Conservation (phyloP, 2,329 filamentous ascomycete genomes). For the Penicillium sp. region DNA sequence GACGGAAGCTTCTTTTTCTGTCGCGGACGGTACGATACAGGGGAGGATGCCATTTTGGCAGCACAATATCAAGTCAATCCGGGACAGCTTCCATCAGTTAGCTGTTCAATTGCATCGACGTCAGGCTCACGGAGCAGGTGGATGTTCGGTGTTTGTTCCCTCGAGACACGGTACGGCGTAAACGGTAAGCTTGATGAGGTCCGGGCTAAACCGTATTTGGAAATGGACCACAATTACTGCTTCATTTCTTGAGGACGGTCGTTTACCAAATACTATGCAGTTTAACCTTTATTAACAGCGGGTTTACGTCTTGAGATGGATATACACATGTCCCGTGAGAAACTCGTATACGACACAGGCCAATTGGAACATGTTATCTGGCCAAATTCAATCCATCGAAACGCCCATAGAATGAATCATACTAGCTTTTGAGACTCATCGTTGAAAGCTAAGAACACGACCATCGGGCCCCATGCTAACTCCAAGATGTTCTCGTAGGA, state of each 20-base stretch:
- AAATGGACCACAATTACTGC: neutral
- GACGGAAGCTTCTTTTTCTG: constrained; percentile 41
- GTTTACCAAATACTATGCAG: neutral
- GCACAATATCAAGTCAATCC: neutral
- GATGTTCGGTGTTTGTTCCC: neutral
- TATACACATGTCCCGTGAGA: neutral
- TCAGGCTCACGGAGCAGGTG: neutral
- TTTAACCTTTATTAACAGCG: neutral
- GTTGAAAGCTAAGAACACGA: constrained; percentile 28
- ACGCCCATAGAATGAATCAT: neutral
- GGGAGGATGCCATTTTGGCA: constrained; percentile 17
- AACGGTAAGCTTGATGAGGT: neutral
- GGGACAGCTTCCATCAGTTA: neutral
- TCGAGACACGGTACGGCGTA: neutral
- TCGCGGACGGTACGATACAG: constrained; percentile 40
- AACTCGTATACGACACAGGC: neutral
- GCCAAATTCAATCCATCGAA: neutral
- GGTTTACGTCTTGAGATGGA: neutral
- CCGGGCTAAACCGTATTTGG: neutral
- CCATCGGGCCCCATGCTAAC: constrained; percentile 33
- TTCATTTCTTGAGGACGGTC: neutral
- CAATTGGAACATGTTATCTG: neutral
- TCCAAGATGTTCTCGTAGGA: constrained; percentile 36
- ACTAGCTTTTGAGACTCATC: constrained; percentile 14
- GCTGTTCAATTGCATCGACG: neutral